Evolutionary conservation across 2,329 filamentous ascomycete species (phyloP).

Genomic region (Botrytis galanthina): DNA sequence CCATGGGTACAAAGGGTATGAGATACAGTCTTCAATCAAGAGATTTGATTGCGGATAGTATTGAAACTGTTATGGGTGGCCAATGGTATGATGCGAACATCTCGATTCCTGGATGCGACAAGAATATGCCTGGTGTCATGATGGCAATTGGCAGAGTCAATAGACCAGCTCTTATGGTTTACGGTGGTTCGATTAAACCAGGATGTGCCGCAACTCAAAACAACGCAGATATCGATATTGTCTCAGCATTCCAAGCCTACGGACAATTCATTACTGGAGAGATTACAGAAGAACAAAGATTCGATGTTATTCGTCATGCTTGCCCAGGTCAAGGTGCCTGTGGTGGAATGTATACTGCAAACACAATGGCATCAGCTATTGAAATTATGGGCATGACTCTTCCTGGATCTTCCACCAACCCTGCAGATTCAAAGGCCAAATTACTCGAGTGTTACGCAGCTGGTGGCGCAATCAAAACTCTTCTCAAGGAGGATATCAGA

Average conservation of each 20-base stretch:
- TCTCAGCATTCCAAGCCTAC: constrained; percentile 97
- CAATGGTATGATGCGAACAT: constrained; percentile 99
- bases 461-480: constrained; percentile 70
- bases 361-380: constrained; percentile 73
- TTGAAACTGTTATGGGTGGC: constrained; percentile 98
- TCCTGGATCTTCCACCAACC: constrained; percentile 78
- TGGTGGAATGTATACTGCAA: constrained; percentile 81
- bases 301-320: constrained; percentile 90
- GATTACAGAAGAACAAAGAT: constrained; percentile 86
- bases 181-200: constrained; percentile 90
- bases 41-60: constrained; percentile 95
- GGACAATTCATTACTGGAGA: constrained; percentile 91
- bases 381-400: constrained; percentile 74
- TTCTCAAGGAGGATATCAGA: constrained; percentile 73
- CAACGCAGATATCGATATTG: constrained; percentile 80
- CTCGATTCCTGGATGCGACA: constrained; percentile 95
- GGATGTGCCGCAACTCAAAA: constrained; percentile 77
- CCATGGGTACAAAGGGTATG: constrained; percentile 98
- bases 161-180: constrained; percentile 94
- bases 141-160: constrained; percentile 96
- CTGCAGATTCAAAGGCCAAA: constrained; percentile 72
- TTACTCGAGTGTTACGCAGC: constrained; percentile 68
- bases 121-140: constrained; percentile 95
- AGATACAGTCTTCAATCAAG: constrained; percentile 90
- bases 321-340: constrained; percentile 83